Evolutionary conservation across 768 basidiomycete genomes (phyloP).

Genomic region (Dentipellis sp.): DNA sequence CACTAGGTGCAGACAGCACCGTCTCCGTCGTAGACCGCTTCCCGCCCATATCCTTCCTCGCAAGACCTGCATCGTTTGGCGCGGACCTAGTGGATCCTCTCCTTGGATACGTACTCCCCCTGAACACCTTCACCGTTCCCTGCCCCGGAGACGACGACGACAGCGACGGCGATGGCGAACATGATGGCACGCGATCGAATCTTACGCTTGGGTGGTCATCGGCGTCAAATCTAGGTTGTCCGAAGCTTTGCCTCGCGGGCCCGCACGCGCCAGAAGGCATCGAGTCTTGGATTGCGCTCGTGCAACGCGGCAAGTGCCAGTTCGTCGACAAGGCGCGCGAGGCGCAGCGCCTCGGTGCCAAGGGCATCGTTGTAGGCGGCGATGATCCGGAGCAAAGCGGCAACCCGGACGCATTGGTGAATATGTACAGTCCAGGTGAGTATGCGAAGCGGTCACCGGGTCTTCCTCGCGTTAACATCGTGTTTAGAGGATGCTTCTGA

Average conservation of each 20-base stretch:
- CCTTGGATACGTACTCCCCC: slow-evolving; percentile 28
- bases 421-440: slow-evolving; percentile 89
- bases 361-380: slow-evolving; percentile 89
- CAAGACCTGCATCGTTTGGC: slow-evolving; percentile 71
- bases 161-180: background rate
- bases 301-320: slow-evolving; percentile 83
- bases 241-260: slow-evolving; percentile 51
- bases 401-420: slow-evolving; percentile 68
- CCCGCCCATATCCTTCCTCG: slow-evolving; percentile 60
- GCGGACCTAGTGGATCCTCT: slow-evolving; percentile 50
- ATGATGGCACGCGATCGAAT: slow-evolving; percentile 15
- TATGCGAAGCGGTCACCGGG: slow-evolving; percentile 6
- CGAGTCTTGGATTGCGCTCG: slow-evolving; percentile 84
- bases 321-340: slow-evolving; percentile 75
- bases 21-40: slow-evolving; percentile 72
- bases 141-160: slow-evolving; percentile 27
- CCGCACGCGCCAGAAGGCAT: slow-evolving; percentile 44
- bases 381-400: slow-evolving; percentile 55
- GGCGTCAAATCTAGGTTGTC: slow-evolving; percentile 50
- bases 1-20: slow-evolving; percentile 30
- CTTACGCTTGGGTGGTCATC: slow-evolving; percentile 5
- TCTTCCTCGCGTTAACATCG: slow-evolving; percentile 3
- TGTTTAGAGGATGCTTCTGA: slow-evolving; percentile 72
- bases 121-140: slow-evolving; percentile 25
- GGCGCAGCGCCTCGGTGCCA: slow-evolving; percentile 58